Conservation (phyloP, 1,139 yeast genomes). For the Kurtzmaniella quercitrusa region DNA sequence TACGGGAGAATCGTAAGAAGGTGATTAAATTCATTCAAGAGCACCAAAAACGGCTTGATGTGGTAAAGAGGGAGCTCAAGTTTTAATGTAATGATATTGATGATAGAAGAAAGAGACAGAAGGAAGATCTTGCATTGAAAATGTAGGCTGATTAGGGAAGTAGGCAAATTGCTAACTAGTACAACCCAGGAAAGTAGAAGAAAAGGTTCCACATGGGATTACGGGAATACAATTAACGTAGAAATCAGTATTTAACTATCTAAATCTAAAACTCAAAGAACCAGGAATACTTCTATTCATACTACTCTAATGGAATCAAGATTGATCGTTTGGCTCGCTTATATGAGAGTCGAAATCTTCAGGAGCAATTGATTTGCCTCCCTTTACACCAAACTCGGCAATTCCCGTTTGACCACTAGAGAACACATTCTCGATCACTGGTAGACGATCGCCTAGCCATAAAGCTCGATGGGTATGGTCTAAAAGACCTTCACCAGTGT, state of each 20-base stretch:
- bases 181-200: too few relatives aligned
- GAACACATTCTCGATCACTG: conserved; percentile 19
- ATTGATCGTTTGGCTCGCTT: conserved; percentile 4
- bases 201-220: too few relatives aligned
- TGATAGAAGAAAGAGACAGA: too few relatives aligned
- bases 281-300: too few relatives aligned
- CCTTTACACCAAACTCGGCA: conserved; percentile 23
- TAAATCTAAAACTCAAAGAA: too few relatives aligned
- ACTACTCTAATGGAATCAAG: background rate
- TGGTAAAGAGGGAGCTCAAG: conserved; percentile 37
- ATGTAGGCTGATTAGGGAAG: too few relatives aligned
- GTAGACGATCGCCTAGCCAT: conserved; percentile 27
- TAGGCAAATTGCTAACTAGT: too few relatives aligned
- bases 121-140: too few relatives aligned
- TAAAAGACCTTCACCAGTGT: conserved; percentile 24
- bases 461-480: conserved; percentile 27
- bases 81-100: conserved; percentile 9
- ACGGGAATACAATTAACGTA: too few relatives aligned
- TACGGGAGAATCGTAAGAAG: conserved; percentile 56
- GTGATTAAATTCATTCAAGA: conserved; percentile 58
- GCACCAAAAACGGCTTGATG: conserved; percentile 56
- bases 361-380: conserved; percentile 17
- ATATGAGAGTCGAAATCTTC: conserved; percentile 13
- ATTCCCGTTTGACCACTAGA: conserved; percentile 12
- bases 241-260: too few relatives aligned